Evolutionary conservation across 1,284 basidiomycete genomes (phyloP).

Genomic region (Trametes versicolor): DNA sequence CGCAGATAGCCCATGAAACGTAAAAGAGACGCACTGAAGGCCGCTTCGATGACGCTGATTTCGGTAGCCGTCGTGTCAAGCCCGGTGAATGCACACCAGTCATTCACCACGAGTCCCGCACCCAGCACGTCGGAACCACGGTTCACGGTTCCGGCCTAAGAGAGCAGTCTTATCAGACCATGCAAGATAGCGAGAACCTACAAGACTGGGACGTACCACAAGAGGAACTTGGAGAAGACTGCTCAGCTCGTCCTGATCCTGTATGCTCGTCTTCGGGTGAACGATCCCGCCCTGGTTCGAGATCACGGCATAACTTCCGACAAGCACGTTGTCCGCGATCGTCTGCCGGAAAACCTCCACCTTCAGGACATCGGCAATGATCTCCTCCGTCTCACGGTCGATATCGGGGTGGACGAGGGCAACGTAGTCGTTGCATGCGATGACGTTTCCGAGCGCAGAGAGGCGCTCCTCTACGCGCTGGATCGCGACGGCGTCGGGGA

Average conservation of each 20-base stretch:
- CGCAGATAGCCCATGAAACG: constrained; percentile 17
- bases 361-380: constrained; percentile 98
- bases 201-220: constrained; percentile 69
- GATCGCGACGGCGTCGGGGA: constrained; percentile 92
- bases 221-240: constrained; percentile 95
- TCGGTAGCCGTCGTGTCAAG: constrained; percentile 98
- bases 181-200: constrained; percentile 1
- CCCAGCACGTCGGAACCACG: constrained; percentile 98
- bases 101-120: constrained; percentile 97
- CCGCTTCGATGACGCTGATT: constrained; percentile 96
- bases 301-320: constrained; percentile 95
- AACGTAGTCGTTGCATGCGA: constrained; percentile 98
- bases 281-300: constrained; percentile 98
- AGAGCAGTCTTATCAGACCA: constrained; percentile 21
- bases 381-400: constrained; percentile 99
- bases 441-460: constrained; percentile 97
- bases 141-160: constrained; percentile 95
- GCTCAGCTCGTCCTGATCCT: constrained; percentile 98
- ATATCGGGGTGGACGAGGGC: constrained; percentile 97
- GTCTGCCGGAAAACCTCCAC: constrained; percentile 99
- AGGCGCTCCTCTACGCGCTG: constrained; percentile 97
- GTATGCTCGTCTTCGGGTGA: constrained; percentile 96
- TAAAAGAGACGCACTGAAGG: constrained; percentile 81
- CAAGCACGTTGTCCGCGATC: constrained; percentile 95
- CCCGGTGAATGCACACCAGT: constrained; percentile 98